Evolutionary conservation across 2,329 filamentous ascomycete species (phyloP).

Genomic region (Diplodia intermedia): DNA sequence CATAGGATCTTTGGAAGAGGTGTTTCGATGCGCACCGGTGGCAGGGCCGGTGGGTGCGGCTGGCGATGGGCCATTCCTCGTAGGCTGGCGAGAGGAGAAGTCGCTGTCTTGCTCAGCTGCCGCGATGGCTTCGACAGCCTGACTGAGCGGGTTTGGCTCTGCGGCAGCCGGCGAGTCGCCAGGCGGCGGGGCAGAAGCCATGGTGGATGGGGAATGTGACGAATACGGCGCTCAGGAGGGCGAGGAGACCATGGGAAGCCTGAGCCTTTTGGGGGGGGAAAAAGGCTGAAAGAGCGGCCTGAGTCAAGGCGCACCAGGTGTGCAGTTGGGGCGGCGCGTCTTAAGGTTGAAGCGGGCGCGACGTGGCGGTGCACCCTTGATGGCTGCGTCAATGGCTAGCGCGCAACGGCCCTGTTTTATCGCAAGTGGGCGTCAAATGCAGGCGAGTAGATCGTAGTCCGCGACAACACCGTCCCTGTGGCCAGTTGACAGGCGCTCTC

Average conservation of each 20-base stretch:
- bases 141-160: conserved; percentile 27
- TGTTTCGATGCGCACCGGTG: neutral
- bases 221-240: neutral
- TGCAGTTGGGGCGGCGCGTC: neutral
- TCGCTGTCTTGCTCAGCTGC: conserved; percentile 20
- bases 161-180: conserved; percentile 18
- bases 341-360: conserved; percentile 2
- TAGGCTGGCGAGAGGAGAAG: neutral
- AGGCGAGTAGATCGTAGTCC: too few relatives aligned
- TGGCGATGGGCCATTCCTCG: neutral
- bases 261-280: neutral
- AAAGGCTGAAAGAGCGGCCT: conserved; percentile 5
- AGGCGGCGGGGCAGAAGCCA: conserved; percentile 27
- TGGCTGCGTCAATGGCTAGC: conserved; percentile 24
- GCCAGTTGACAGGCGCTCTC: conserved; percentile 1
- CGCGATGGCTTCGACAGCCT: conserved; percentile 31
- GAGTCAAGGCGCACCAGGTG: conserved; percentile 13
- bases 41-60: neutral
- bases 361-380: conserved; percentile 27
- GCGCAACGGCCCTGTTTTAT: conserved; percentile 4
- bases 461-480: neutral
- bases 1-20: neutral
- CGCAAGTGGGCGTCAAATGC: neutral
- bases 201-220: conserved; percentile 5
- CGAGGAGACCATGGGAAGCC: neutral